These are phyloP conservation scores for Diaporthe caulivora DNA, from an alignment of 2,329 filamentous ascomycete genomes.

Conservation along the genomic window DNA sequence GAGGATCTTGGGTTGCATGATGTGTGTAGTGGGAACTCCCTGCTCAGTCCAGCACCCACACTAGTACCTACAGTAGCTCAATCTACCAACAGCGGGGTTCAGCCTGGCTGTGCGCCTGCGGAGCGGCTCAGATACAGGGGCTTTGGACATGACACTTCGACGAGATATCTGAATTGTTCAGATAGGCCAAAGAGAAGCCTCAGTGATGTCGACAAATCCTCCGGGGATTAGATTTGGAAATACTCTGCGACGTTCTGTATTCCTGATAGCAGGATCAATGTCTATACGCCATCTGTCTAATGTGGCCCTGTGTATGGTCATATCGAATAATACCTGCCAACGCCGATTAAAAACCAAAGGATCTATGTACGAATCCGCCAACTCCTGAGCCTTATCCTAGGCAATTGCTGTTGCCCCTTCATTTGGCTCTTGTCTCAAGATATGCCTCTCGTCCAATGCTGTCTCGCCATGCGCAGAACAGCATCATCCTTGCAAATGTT, in stretches of 20 bases:
- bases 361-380: not conserved
- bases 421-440: not conserved
- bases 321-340: not conserved
- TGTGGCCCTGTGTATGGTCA: not conserved
- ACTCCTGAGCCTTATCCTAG: not conserved
- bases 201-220: not conserved
- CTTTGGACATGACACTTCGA: not conserved
- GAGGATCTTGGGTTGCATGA: slow-evolving; percentile 20
- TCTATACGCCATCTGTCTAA: not conserved
- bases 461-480: not conserved
- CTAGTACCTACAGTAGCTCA: not conserved
- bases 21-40: not conserved
- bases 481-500: not conserved
- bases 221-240: not conserved
- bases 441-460: not conserved
- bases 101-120: not conserved
- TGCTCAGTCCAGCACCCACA: not conserved
- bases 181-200: not conserved
- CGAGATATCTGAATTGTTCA: not conserved
- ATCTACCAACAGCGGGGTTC: not conserved
- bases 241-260: too few species aligned
- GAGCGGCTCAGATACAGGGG: slow-evolving; percentile 1
- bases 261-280: not conserved
- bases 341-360: not conserved
- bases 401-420: not conserved